Evolutionary conservation across 768 basidiomycete species (phyloP), one percentile per base, ranked within the genome.

Genomic region (Podaxis mareebaensis): DNA sequence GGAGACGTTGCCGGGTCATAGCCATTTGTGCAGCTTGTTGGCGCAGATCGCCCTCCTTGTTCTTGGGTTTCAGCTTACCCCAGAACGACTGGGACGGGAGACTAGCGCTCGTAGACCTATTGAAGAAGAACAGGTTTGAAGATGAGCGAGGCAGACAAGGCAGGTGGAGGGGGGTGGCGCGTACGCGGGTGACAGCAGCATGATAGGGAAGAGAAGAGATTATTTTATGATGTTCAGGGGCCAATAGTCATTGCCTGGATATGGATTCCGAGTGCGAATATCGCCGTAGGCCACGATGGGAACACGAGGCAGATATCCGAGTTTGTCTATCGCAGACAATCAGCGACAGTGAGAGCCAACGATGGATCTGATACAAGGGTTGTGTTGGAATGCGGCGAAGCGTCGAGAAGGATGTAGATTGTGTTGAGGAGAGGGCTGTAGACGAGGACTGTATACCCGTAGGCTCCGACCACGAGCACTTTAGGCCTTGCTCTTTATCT

Each of bases 111-210:
- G 85, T 85, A 24, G 86, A 84, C 75, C 92, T 93, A 74, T 71
- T 68, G 67, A 75, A 69, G 67, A 77, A 70, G 67, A 74, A 71
- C 65, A 76, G 73, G 66, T 49, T 67, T 69, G 70, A 65, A 69
- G 69, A 74, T 72, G 72, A 73, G 70, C 68, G 54, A 64, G 65
- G 70, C 51, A 57, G 64, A 65, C 64, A 65, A 68, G 61, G 64
- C 69, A 64, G 66, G 67, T 69, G 71, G 69, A 62, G 68, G 65
- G 65, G 62, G 64, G 68, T 73, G 61, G 71, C 22, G 75, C 82
- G 72, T 79, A 93, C 92, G 90, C 86, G 74, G 92, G 92, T 67
- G 91, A 92, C 75, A 86, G 85, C 70, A 93, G 86, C 91, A 93
- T 92, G 75, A 66, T 74, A 70, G 60, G 68, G 55, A 66, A 65